Evolutionary conservation across 441 rosid species (phyloP).

Genomic region (Adansonia grandidieri): DNA sequence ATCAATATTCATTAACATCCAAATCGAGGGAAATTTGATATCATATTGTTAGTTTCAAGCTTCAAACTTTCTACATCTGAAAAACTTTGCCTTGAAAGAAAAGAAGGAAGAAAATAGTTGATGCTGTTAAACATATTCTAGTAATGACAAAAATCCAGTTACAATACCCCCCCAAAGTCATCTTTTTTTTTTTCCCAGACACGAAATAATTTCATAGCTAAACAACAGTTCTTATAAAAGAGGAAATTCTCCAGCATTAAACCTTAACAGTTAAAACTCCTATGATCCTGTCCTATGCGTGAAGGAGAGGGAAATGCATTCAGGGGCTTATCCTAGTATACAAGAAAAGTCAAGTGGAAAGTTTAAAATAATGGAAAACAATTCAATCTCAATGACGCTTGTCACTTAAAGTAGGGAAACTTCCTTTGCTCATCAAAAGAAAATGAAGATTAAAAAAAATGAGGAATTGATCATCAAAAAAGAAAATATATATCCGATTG

Average conservation of each 20-base stretch:
- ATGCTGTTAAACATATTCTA: background rate
- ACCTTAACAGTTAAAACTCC: background rate
- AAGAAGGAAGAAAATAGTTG: background rate
- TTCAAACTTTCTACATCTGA: background rate
- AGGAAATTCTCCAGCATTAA: background rate
- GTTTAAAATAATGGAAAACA: background rate
- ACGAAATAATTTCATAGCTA: background rate
- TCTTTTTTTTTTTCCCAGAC: background rate
- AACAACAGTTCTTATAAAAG: background rate
- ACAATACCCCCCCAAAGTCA: background rate
- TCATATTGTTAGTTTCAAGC: background rate
- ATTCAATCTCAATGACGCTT: background rate
- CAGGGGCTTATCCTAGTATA: background rate
- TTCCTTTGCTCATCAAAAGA: background rate
- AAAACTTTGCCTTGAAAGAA: background rate
- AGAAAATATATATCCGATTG: background rate
- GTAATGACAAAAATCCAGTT: background rate
- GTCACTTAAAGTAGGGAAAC: background rate
- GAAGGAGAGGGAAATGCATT: background rate
- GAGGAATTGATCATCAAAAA: background rate
- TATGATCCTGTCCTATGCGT: background rate
- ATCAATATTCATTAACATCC: background rate
- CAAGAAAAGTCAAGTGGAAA: background rate
- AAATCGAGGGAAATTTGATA: background rate
- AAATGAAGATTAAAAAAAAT: background rate